Conservation (phyloP, 192 early-diverging fungal genomes). For the Backusella parvicylindrica region DNA sequence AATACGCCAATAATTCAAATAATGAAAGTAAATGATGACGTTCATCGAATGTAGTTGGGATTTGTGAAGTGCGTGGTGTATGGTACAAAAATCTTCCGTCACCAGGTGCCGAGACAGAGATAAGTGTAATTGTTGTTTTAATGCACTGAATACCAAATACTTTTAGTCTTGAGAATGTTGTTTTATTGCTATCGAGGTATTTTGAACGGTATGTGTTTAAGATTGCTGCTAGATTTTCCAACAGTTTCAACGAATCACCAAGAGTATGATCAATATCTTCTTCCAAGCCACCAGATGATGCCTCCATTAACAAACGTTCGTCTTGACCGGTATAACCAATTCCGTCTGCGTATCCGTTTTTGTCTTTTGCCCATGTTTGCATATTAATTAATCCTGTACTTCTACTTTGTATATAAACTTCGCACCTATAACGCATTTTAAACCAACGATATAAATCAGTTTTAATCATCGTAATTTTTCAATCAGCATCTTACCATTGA, state of each 20-base stretch:
- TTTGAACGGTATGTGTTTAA: neutral
- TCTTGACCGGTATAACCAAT: conserved; percentile 12
- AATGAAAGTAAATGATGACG: neutral
- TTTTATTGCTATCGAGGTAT: conserved; percentile 2
- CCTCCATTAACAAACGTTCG: conserved; percentile 5
- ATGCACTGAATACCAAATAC: conserved; percentile 12
- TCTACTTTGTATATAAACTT: neutral
- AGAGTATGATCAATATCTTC: conserved; percentile 14
- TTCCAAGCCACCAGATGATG: neutral
- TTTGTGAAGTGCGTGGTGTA: neutral
- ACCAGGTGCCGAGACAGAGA: neutral
- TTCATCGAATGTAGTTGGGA: conserved; percentile 6
- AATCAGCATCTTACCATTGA: conserved; percentile 10
- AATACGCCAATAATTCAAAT: neutral
- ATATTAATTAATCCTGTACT: conserved; percentile 5
- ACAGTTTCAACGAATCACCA: conserved; percentile 2
- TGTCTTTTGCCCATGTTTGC: conserved; percentile 11
- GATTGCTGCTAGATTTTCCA: neutral
- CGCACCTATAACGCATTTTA: neutral
- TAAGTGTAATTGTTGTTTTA: no score
- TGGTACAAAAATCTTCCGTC: conserved; percentile 5
- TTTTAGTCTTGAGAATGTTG: neutral
- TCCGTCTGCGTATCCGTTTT: neutral
- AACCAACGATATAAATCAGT: neutral
- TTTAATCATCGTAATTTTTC: neutral